A percentile compares a stretch with the other conserved stretches of the same genome.
phyloP scores from a whole-genome alignment of 2,329 filamentous ascomycete species.

The Trichoderma sp. region DNA sequence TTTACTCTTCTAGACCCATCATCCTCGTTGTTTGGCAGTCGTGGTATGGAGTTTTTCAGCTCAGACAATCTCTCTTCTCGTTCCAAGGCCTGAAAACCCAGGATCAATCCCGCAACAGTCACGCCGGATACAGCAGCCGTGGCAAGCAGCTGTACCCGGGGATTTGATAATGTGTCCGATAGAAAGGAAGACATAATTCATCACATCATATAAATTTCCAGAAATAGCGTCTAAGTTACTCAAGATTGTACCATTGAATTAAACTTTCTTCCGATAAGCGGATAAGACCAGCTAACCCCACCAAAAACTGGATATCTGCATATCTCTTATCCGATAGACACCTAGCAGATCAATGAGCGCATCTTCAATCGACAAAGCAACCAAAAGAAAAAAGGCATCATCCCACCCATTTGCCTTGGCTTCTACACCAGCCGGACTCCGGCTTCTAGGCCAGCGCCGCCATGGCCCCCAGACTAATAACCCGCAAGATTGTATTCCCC shows the following conservation, averaged over 20 bases:
- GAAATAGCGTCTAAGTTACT: not conserved
- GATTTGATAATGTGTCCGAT: conserved; percentile 47
- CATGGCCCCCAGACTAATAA: conserved; percentile 45
- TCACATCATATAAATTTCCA: conserved; percentile 24
- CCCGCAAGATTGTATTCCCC: conserved; percentile 37
- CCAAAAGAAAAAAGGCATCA: not conserved
- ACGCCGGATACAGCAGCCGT: conserved; percentile 69
- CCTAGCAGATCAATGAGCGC: not conserved
- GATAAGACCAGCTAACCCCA: not conserved
- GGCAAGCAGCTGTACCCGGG: conserved; percentile 64
- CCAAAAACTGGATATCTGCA: not conserved
- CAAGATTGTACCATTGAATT: not conserved
- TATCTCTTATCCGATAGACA: not conserved
- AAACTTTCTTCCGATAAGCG: not conserved
- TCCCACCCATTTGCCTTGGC: not conserved
- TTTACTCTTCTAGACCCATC: conserved; percentile 31
- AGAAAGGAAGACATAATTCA: conserved; percentile 48
- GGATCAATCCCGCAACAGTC: conserved; percentile 59
- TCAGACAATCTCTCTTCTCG: conserved; percentile 55
- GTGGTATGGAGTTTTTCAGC: conserved; percentile 63
- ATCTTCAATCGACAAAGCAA: not conserved
- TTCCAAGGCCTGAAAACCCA: conserved; percentile 63
- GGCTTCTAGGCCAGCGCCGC: conserved; percentile 26
- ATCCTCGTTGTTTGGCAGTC: conserved; percentile 28
- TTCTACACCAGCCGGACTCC: conserved; percentile 9